A percentile compares a stretch with the other conserved stretches of the same genome.
phyloP scores from a whole-genome alignment of 768 basidiomycete genomes.

The Tricholoma hemisulphureum region DNA sequence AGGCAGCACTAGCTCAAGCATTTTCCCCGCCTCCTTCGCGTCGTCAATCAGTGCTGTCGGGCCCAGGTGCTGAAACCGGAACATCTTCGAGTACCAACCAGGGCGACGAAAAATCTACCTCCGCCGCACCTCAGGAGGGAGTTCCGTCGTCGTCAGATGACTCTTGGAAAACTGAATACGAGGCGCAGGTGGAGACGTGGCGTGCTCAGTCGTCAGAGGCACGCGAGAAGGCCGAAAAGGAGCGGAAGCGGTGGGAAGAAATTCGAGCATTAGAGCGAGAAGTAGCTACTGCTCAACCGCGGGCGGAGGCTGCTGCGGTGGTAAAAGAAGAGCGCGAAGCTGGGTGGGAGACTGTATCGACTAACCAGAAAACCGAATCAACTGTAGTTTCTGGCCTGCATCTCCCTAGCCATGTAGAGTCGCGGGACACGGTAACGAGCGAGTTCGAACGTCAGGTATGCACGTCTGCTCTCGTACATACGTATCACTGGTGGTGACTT shows the following conservation, averaged over 20 bases:
- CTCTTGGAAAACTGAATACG: conserved; percentile 66
- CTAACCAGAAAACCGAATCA: conserved; percentile 21
- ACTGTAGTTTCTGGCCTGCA: conserved; percentile 13
- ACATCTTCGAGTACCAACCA: neutral
- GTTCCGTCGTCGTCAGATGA: conserved; percentile 34
- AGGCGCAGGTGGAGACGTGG: conserved; percentile 68
- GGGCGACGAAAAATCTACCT: neutral
- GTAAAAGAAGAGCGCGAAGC: conserved; percentile 20
- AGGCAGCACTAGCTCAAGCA: conserved; percentile 30
- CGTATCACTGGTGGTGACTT: neutral
- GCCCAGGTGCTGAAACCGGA: neutral
- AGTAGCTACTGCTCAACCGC: conserved; percentile 38
- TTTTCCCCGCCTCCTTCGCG: conserved; percentile 32
- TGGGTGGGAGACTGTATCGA: conserved; percentile 39
- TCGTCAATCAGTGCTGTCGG: conserved; percentile 17
- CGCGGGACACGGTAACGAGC: conserved; percentile 38
- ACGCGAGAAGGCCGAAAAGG: conserved; percentile 71
- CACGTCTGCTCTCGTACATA: neutral
- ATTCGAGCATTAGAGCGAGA: conserved; percentile 56
- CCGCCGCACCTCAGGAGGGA: conserved; percentile 6
- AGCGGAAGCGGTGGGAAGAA: conserved; percentile 70
- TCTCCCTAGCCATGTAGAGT: conserved; percentile 40
- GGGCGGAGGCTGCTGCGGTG: conserved; percentile 24
- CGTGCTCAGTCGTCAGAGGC: conserved; percentile 68
- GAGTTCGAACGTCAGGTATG: conserved; percentile 35